These are phyloP conservation scores for Paxillus rubicundulus DNA, from an alignment of 768 basidiomycete genomes.

Conservation along the genomic window DNA sequence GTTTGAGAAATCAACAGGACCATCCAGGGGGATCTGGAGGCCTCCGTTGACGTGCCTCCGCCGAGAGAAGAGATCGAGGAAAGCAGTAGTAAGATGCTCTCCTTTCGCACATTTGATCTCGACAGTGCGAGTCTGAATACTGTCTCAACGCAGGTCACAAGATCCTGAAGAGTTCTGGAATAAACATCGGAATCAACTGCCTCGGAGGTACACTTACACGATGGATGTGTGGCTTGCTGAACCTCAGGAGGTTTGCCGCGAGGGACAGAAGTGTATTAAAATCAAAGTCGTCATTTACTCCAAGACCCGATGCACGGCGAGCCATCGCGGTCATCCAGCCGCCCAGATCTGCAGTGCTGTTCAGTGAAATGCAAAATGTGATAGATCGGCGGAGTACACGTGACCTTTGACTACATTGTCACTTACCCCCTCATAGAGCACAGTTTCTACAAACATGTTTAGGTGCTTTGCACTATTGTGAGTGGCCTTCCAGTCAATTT, in stretches of 20 bases:
- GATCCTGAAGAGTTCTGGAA: slow-evolving; percentile 43
- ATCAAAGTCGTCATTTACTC: slow-evolving; percentile 34
- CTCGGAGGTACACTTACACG: slow-evolving; percentile 1
- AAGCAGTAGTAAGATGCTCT: slow-evolving; percentile 6
- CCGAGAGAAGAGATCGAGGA: slow-evolving; percentile 43
- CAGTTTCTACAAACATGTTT: slow-evolving; percentile 52
- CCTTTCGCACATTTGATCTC: slow-evolving; percentile 36
- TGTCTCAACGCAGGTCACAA: slow-evolving; percentile 57
- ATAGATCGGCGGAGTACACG: slow-evolving; percentile 17
- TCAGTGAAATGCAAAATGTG: neutral
- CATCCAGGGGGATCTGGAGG: slow-evolving; percentile 23
- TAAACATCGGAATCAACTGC: neutral
- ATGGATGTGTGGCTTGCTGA: slow-evolving; percentile 47
- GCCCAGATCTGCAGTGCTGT: slow-evolving; percentile 48
- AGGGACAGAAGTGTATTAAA: slow-evolving; percentile 55
- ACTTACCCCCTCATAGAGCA: slow-evolving; percentile 53
- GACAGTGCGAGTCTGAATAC: slow-evolving; percentile 53
- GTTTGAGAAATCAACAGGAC: slow-evolving; percentile 32
- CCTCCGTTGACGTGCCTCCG: slow-evolving; percentile 19
- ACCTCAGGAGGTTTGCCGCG: slow-evolving; percentile 49
- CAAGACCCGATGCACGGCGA: slow-evolving; percentile 37
- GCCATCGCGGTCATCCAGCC: slow-evolving; percentile 51
- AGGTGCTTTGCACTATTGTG: slow-evolving; percentile 59
- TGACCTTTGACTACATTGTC: slow-evolving; percentile 54
- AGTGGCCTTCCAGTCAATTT: slow-evolving; percentile 49